Base-by-base conservation (phyloP, 108 stramenopile genomes). In the Cyclotella distinguenda region DNA sequence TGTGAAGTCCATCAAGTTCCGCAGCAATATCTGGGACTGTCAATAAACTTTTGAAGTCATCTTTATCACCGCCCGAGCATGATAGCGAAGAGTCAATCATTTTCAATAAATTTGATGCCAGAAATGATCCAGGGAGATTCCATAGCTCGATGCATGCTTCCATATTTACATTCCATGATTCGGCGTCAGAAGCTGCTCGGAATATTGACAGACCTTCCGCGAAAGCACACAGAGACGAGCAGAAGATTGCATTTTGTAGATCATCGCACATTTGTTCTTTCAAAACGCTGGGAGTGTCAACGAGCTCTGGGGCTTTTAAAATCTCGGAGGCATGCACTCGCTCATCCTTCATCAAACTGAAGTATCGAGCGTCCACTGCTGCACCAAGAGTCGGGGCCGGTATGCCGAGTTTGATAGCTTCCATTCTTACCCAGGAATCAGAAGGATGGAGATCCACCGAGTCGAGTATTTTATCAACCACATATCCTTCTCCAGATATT, bases 151-250 rank as follows among this genome's bases (percentile, higher is more conserved):
- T 79, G 54, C 93, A 96, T 68, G 91, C 93, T 7, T 69, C 78
- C 13, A 94, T 79, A 65, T 95, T 76, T 4, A 93, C 83, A 51
- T 84, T 63, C 97, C 97, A 97, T n/a, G 69, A 66, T 47, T 80
- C 70, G 33, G 82, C 68, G 36, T 91, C 81, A 0, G 92, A 87
- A 19, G 95, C 95, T 6, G 79, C 81, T 42, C 72, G 66, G 74
- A 97, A 94, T 38, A 97, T 64, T 55, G 85, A 78, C 66, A 97
- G 74, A 35, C 93, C 95, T 75, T 97, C 95, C 12, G 97, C 94
- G 61, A 94, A 95, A 8, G 86, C 87, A 80, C 90, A 95, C 54
- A 96, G 80, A 73, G 93, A 95, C 48, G 93, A 72, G 50, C 89
- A 90, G 73, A 90, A 93, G 11, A 97, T 84, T 23, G 97, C 95